Evolutionary conservation across 345 rosid genomes (phyloP), one percentile per base, ranked within the genome.

Genomic region (Cardiospermum halicacabum): DNA sequence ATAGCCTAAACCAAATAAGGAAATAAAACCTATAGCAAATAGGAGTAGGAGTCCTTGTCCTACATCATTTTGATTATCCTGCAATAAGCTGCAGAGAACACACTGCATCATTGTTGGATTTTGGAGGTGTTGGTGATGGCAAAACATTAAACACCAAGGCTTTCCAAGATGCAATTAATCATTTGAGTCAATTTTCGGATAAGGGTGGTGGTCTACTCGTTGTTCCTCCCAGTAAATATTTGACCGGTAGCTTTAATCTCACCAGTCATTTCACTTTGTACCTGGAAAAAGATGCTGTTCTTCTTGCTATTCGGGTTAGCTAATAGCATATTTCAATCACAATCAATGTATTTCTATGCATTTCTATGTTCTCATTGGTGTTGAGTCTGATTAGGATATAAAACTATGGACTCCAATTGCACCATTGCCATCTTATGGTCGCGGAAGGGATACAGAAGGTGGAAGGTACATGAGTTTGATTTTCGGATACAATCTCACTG

Each of bases 71-170:
- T 0, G 72, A 73, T 56, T 88, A 84, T 72, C 30, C 72, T 3
- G 91, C 93, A 11, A 59, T 81, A 11, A 77, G 76, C 7, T 88
- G 97, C 75, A 83, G 98, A 11, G 85, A 81, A 13, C 82, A 93
- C 76, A 85, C 74, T 28, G 97, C 96, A 10, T 74, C 84, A 2
- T 47, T 93, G 42, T 78, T 83, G 26, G 96, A 93, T 59, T 90
- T 93, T 47, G 97, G 98, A 5, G 98, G 85, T 7, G 92, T 86
- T 10, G 91, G 91, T 2, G 97, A 93, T 62, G 97, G 98, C 26
- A 75, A 60, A 15, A 93, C 92, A 32, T 77, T 77, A 37, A 93
- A 90, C 69, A 93, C 97, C 16, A 67, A 74, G 26, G 97, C 89
- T 12, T 93, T 93, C 54, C 72, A 79, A 26, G 69, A 79, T 4